phyloP scores from a whole-genome alignment of 1,284 basidiomycete genomes.

The Sporisorium graminicola region DNA sequence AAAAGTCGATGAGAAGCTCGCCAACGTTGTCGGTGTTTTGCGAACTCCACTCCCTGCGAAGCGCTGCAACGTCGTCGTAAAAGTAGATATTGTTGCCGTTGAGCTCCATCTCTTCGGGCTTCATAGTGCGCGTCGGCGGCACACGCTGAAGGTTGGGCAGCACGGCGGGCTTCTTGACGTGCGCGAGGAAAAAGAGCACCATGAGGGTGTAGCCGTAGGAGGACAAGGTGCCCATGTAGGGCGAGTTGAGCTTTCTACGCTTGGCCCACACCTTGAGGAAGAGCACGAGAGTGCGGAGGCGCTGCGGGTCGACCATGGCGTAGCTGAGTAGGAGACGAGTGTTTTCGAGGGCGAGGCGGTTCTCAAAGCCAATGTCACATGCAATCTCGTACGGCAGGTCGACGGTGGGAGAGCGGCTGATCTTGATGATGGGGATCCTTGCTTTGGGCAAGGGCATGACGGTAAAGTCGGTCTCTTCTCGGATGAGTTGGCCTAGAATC shows the following conservation, averaged over 20 bases:
- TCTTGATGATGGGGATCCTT: constrained; percentile 97
- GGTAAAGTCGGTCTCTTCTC: constrained; percentile 96
- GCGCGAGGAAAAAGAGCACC: constrained; percentile 95
- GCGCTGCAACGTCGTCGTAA: constrained; percentile 94
- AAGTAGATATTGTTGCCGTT: constrained; percentile 76
- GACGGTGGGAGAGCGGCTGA: constrained; percentile 87
- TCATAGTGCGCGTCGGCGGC: constrained; percentile 59
- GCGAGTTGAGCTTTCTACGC: constrained; percentile 96
- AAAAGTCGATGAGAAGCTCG: constrained; percentile 97
- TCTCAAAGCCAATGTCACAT: constrained; percentile 99
- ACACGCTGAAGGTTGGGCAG: constrained; percentile 70
- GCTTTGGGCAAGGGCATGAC: constrained; percentile 97
- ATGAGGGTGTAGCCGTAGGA: constrained; percentile 98
- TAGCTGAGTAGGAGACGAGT: constrained; percentile 96
- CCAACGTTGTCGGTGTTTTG: constrained; percentile 92
- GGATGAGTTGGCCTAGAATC: constrained; percentile 90
- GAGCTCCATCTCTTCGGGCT: constrained; percentile 82
- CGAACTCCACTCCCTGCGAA: constrained; percentile 92
- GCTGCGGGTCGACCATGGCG: constrained; percentile 93
- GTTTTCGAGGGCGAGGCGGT: constrained; percentile 94
- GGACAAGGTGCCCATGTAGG: constrained; percentile 94
- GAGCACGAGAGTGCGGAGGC: constrained; percentile 91
- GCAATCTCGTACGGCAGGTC: constrained; percentile 80
- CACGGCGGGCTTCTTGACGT: constrained; percentile 79
- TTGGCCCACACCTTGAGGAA: constrained; percentile 99